Percentiles rank a stretch among this genome's conserved stretches.
phyloP scores from a whole-genome alignment of 169 alveolate species.

The Plasmodium falciparum region DNA sequence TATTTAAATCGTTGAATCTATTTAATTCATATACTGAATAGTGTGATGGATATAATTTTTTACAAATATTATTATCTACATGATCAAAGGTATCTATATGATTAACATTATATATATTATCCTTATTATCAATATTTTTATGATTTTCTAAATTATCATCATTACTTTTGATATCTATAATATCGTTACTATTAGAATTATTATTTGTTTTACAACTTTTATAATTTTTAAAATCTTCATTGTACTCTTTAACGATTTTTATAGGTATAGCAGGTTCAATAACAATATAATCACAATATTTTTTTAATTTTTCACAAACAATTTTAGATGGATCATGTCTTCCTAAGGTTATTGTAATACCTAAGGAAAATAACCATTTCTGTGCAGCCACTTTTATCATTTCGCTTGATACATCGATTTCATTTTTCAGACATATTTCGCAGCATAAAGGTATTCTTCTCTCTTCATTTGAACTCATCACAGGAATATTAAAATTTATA shows the following conservation, averaged over 20 bases:
- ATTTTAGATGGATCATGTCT: slow-evolving; percentile 71
- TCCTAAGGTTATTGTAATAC: slow-evolving; percentile 77
- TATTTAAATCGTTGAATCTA: slow-evolving; percentile 16
- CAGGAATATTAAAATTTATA: too few species aligned
- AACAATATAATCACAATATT: slow-evolving; percentile 75
- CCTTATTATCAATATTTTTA: too few species aligned
- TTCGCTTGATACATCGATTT: slow-evolving; percentile 52
- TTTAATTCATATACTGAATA: slow-evolving; percentile 53
- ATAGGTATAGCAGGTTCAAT: slow-evolving; percentile 75
- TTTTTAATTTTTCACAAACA: slow-evolving; percentile 50
- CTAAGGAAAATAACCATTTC: slow-evolving; percentile 68
- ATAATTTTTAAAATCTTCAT: slow-evolving; percentile 2
- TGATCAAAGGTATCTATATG: too few species aligned
- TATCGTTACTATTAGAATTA: too few species aligned
- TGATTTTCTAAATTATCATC: neutral
- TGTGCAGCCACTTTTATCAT: slow-evolving; percentile 69
- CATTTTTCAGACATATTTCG: slow-evolving; percentile 71
- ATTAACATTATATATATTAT: too few species aligned
- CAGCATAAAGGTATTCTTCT: slow-evolving; percentile 73
- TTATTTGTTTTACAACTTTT: too few species aligned
- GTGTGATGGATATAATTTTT: slow-evolving; percentile 40
- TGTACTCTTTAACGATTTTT: slow-evolving; percentile 58
- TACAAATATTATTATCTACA: neutral
- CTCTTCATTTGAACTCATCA: slow-evolving; percentile 31
- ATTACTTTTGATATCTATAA: neutral